These are phyloP conservation scores for Ascochyta fabae DNA, from an alignment of 2,329 filamentous ascomycete genomes.

Conservation along the genomic window DNA sequence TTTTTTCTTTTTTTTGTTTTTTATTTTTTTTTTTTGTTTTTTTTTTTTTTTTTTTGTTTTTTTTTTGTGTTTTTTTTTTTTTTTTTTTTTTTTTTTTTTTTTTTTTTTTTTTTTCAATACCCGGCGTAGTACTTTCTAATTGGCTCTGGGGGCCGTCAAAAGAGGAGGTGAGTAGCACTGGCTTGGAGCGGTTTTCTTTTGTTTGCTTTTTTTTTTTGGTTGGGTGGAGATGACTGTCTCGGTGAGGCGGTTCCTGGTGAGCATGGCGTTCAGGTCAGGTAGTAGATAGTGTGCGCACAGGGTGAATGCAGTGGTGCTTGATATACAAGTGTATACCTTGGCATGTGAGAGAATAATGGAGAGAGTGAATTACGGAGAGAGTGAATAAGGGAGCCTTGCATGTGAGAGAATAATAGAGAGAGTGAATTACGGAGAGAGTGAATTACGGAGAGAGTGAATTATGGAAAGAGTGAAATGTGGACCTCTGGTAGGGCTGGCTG, in stretches of 20 bases:
- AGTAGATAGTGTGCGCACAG: constrained; percentile 11
- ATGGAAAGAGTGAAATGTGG: constrained; percentile 1
- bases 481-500: constrained; percentile 19
- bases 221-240: constrained; percentile 1
- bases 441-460: too few species aligned
- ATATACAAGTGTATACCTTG: too few species aligned
- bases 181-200: constrained; percentile 13
- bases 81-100: too few species aligned
- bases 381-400: not conserved
- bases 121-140: constrained; percentile 21
- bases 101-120: constrained; percentile 22
- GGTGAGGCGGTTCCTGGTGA: not conserved
- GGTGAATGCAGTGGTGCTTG: not conserved
- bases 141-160: constrained; percentile 1
- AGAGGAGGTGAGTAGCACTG: constrained; percentile 6
- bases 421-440: too few species aligned
- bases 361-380: too few species aligned
- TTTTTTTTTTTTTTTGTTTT: too few species aligned
- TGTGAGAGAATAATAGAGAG: too few species aligned
- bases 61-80: too few species aligned
- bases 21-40: too few species aligned
- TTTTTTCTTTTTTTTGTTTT: too few species aligned
- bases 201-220: constrained; percentile 3
- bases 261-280: constrained; percentile 11
- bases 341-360: too few species aligned